Evolutionary conservation across 2,329 filamentous ascomycete species (phyloP).

Genomic region (Trichoderma sp.): DNA sequence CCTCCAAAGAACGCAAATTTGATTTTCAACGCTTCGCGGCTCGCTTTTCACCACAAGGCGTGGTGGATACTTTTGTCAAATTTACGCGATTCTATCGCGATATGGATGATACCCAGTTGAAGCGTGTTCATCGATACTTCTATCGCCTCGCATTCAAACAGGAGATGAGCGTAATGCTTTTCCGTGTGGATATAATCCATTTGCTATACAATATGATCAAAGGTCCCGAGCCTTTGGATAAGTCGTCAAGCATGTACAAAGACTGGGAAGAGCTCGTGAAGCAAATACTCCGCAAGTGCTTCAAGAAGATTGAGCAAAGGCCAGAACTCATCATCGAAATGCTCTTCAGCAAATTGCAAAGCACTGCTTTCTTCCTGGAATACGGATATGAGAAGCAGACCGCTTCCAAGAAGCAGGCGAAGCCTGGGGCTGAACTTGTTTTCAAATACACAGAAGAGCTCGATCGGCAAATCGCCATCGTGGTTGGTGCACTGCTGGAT

Average conservation of each 20-base stretch:
- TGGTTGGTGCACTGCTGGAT: slow-evolving; percentile 75
- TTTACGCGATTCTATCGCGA: slow-evolving; percentile 81
- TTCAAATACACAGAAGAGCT: slow-evolving; percentile 69
- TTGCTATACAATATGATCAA: slow-evolving; percentile 91
- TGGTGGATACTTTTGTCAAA: slow-evolving; percentile 82
- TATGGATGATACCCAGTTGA: slow-evolving; percentile 74
- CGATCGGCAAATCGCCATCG: slow-evolving; percentile 73
- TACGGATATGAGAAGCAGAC: slow-evolving; percentile 87
- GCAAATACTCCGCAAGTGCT: slow-evolving; percentile 77
- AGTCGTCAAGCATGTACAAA: slow-evolving; percentile 62
- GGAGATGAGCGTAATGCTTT: slow-evolving; percentile 83
- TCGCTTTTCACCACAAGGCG: slow-evolving; percentile 78
- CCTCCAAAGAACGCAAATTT: slow-evolving; percentile 83
- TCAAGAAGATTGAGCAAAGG: slow-evolving; percentile 80
- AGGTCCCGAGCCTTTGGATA: slow-evolving; percentile 73
- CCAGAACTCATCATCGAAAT: slow-evolving; percentile 86
- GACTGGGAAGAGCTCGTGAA: slow-evolving; percentile 90
- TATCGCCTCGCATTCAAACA: slow-evolving; percentile 94
- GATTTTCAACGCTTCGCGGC: slow-evolving; percentile 82
- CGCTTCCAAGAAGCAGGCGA: slow-evolving; percentile 57
- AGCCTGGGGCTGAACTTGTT: slow-evolving; percentile 76
- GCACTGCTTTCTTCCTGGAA: slow-evolving; percentile 82
- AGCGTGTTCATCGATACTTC: slow-evolving; percentile 89
- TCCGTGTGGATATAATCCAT: slow-evolving; percentile 84
- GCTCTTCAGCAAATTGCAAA: slow-evolving; percentile 87